These are phyloP conservation scores for Russula dissimulans DNA, from an alignment of 768 basidiomycete genomes.

Conservation along the genomic window DNA sequence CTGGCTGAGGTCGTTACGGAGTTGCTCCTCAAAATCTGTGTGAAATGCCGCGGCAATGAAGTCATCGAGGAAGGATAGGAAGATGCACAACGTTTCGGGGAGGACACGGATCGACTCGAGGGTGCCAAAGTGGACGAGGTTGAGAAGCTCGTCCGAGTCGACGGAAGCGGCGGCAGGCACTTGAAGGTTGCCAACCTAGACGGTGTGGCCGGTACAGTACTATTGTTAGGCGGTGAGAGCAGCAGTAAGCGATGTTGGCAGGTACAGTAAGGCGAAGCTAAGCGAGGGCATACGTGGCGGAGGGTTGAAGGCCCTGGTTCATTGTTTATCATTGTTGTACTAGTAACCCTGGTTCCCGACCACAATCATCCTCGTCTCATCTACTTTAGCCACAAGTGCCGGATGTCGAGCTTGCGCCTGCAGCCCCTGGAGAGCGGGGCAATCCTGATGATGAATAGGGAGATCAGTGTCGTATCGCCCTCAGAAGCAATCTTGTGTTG, in stretches of 20 bases:
- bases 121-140: constrained; percentile 95
- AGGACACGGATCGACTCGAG: constrained; percentile 90
- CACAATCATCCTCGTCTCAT: no score
- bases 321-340: no score
- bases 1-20: constrained; percentile 83
- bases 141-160: constrained; percentile 59
- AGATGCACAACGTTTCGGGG: constrained; percentile 95
- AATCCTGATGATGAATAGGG: no score
- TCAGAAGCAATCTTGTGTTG: no score
- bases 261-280: constrained; percentile 35
- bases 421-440: no score
- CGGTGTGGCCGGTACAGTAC: no score
- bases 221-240: no score
- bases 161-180: constrained; percentile 67
- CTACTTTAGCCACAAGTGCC: no score
- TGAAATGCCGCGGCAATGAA: constrained; percentile 93
- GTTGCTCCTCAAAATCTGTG: constrained; percentile 91
- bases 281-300: neutral
- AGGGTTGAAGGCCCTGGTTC: constrained; percentile 26
- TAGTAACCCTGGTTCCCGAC: no score
- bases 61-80: constrained; percentile 94
- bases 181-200: constrained; percentile 86
- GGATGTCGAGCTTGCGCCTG: no score
- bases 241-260: constrained; percentile 24
- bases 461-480: no score